Base-by-base conservation (phyloP, 2,329 filamentous ascomycete species). In the Colletotrichum australisinense region DNA sequence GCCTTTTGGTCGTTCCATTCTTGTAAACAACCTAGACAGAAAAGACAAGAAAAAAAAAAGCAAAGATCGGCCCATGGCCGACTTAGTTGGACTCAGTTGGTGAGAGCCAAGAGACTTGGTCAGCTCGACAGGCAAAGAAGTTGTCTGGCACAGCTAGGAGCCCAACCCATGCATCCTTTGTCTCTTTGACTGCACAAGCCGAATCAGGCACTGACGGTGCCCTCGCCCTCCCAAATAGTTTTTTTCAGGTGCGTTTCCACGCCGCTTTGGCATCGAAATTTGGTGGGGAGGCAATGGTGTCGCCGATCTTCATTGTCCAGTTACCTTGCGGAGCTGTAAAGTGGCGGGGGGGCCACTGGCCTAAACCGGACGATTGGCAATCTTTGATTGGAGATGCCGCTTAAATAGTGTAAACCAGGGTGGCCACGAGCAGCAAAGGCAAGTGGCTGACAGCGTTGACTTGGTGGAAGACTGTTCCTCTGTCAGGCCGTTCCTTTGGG, bases 301-400 rank as follows among this genome's bases (percentile, higher is more conserved):
- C 56, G 71, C 67, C 60, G 71, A 73, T 73, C 71, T 42, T 73
- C 56, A 71, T 70, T 70, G 71, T 66, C 67, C 12, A 66, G 16
- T 32, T 30, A 24, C 14, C 35, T 32, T 30, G n/a, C 14, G 68
- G 49, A 35, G 35, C 60, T 55, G 42, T 52, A 49, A 19, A 24
- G 38, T 49, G 8, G 53, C 59, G 46, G 67, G 30, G 49, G 30
- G 49, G 35, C 35, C 42, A 60, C 67, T 73, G 67, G 49, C 71
- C 71, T 55, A 71, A 73, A 73, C 67, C 71, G 71, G 71, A 73
- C 67, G 71, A 38, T 56, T 60, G 67, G 55, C 67, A 57, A 62
- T 63, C 22, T 71, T 73, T 73, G 71, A 73, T 73, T 73, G 71
- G 67, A 73, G 67, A 62, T 49, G 55, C 56, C 56, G 63, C 62